A percentile compares a stretch with the other conserved stretches of the same genome.
Evolutionary conservation across 257 asterid species (phyloP).

Genomic region (Vinca minor): DNA sequence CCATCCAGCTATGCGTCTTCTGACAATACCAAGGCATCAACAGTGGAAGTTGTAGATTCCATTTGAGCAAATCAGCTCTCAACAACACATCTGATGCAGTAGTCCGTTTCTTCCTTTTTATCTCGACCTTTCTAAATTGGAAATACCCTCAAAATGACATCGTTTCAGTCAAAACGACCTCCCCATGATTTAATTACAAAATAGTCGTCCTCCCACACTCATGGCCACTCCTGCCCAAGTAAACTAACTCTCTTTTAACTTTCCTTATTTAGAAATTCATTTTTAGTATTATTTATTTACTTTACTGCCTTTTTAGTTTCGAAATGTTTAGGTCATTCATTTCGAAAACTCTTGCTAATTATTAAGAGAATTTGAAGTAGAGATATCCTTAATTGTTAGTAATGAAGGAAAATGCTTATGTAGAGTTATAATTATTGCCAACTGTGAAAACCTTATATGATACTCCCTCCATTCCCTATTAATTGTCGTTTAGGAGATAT

Average conservation of each 20-base stretch:
- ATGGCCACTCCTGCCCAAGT: constrained; percentile 88
- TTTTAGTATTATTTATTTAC: background rate
- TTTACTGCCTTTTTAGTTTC: background rate
- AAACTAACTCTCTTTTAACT: background rate
- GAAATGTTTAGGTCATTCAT: background rate
- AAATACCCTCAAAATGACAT: too few species aligned
- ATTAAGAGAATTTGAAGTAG: background rate
- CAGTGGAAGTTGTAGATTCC: too few species aligned
- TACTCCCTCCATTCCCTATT: background rate
- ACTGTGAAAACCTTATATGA: too few species aligned
- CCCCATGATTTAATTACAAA: too few species aligned
- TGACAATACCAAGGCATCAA: too few species aligned
- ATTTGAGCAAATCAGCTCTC: too few species aligned
- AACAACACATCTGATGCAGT: too few species aligned
- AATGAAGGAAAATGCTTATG: background rate
- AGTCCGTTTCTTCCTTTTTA: too few species aligned
- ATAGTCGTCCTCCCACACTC: too few species aligned
- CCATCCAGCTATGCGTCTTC: too few species aligned
- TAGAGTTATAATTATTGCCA: background rate
- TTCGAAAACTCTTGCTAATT: background rate
- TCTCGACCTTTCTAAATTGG: too few species aligned
- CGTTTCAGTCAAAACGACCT: too few species aligned
- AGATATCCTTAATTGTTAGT: background rate
- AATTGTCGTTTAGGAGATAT: background rate
- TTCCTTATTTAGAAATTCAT: background rate